Evolutionary conservation across 345 rosid species (phyloP).

Genomic region (Heritiera fomes): DNA sequence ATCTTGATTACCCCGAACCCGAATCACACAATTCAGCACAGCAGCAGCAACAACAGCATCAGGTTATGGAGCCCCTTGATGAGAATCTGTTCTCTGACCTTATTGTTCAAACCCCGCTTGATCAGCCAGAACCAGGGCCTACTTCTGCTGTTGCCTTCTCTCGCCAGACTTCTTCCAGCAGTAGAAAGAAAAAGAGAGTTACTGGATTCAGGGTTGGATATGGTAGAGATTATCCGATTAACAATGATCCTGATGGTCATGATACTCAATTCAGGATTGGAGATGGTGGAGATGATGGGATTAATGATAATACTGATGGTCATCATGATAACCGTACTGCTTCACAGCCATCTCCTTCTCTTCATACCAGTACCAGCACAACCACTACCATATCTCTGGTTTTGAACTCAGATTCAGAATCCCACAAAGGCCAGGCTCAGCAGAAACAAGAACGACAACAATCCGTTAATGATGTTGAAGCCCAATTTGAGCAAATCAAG

Average conservation of each 20-base stretch:
- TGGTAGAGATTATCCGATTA: conserved; percentile 44
- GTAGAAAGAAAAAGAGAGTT: conserved; percentile 76
- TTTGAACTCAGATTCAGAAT: conserved; percentile 12
- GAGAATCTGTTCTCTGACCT: conserved; percentile 85
- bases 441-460: conserved; percentile 9
- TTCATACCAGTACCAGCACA: neutral
- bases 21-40: conserved; percentile 15
- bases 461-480: neutral
- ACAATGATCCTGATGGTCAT: conserved; percentile 26
- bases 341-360: neutral
- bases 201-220: conserved; percentile 73
- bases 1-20: conserved; percentile 16
- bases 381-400: conserved; percentile 11
- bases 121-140: conserved; percentile 20
- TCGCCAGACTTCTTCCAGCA: conserved; percentile 44
- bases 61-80: conserved; percentile 55
- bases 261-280: conserved; percentile 9
- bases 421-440: neutral
- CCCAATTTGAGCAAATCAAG: conserved; percentile 43
- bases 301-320: neutral
- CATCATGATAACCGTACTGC: conserved; percentile 21
- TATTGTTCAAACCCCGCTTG: conserved; percentile 47
- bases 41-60: conserved; percentile 24
- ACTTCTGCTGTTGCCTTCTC: conserved; percentile 23
- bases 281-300: neutral